Base-by-base conservation (phyloP, 257 asterid species). In the Jasminum sambac region DNA sequence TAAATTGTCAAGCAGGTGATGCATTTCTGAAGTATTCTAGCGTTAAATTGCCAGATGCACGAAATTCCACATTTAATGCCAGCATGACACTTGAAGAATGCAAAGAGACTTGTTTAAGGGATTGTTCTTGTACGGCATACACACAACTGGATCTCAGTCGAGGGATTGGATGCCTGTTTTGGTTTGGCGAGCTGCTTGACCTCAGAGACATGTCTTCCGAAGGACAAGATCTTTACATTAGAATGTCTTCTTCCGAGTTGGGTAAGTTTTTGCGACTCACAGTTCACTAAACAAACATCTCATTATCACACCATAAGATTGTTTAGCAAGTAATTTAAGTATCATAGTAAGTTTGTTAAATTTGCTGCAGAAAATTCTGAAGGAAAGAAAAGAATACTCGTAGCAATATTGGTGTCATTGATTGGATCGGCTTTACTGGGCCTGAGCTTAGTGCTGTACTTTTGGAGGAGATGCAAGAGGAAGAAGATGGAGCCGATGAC, bases 61-160 rank as follows among this genome's bases (percentile, higher is more conserved):
- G 73, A 46, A 46, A 61, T 46, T 61, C 80, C 4, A 55, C 80
- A 76, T 44, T 30, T 60, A 70, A 79, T 14, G 38, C 21, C 52
- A 75, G 26, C 40, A 70, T 77, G 63, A 58, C 68, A 19, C 74
- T 77, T n/a, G 77, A 43, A 37, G 89, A 82, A 11, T 82, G 91
- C 42, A 37, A 38, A 67, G 55, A 8, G 1, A 63, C 59, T 48
- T 86, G 91, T 65, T 70, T 21, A 37, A 69, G 26, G 58, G 82
- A 84, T 21, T 80, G 92, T 24, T 62, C 74, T 24, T 77, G 81
- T 55, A 67, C 25, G 74, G 81, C 78, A 21, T 72, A 72, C 25
- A 25, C 78, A 13, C 72, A 44, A 25, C 58, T 72, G 9, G 67
- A 78, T 62, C 52, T 70, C 8, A 66, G 63, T 21, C 70, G 41